Base-by-base conservation (phyloP, 768 basidiomycete genomes). In the Mrakia gelida region DNA sequence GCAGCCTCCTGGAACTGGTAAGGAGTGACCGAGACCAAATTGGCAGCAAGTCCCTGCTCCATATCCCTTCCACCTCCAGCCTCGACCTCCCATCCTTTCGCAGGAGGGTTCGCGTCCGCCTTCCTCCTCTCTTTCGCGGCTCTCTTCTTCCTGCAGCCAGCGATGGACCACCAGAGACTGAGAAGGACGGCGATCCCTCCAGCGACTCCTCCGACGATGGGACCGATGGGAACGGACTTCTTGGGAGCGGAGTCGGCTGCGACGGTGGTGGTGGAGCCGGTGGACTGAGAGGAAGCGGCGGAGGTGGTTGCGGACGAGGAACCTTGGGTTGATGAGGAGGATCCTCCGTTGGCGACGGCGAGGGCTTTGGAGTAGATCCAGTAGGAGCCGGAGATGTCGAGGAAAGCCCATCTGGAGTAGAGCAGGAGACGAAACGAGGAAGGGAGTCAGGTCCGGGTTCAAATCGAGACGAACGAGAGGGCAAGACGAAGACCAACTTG, bases 321-420 rank as follows among this genome's bases (percentile, higher is more conserved):
- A 21, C 49, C 49, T 52, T 52, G 16, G 7, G 49, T 52, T 21
- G 49, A 52, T 5, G 67, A 34, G 41, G 21, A 2, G 38, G 67
- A 45, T 2, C 41, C 38, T 34, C 41, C 38, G 10, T 10, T 43
- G 34, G 67, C 34, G 67, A 70, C 67, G 10, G 67, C 54, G 54
- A 54, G 52, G 23, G 49, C 61, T 23, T 73, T 59, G 73, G 52
- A 59, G 38, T 59, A 59, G 49, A 56, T 73, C 52, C 73, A 73
- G 54, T 56, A 73, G 52, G 61, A 73, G 52, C 0, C 34, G 8
- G 61, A 43, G 61, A 73, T 41, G 26, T 59, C 41, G 28, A 73
- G 52, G 54, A 26, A 34, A 6, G 61, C 73, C 38, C 54, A 41
- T 15, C 73, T 73, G 32, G 3, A 8, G 38, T 38, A n/a, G 38